Evolutionary conservation across 768 basidiomycete genomes (phyloP), one percentile per base, ranked within the genome.

Genomic region (Rhizopogon sp.): DNA sequence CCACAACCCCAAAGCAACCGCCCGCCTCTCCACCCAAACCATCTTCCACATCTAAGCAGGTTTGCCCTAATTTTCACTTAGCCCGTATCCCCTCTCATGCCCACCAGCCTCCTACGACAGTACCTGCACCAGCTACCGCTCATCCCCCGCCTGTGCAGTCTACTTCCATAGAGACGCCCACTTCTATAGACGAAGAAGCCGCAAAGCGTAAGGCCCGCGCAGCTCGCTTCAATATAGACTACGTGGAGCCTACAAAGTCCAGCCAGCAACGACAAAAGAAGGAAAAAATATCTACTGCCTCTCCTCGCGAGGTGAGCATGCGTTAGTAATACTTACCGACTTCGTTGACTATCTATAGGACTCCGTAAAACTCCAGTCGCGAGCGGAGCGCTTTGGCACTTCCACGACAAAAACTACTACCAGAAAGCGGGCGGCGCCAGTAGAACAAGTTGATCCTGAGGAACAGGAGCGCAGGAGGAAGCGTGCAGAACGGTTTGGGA

Each of bases 211-310:
- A 72, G 63, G 72, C 76, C 42, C 81, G 87, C 41, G 86, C 87
- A 5, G 83, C 75, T 16, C 81, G 87, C n/a, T 88, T 89, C 59
- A 84, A 84, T 33, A 82, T 85, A n/a, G 79, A 84, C 3, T 62
- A 85, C 7, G 79, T 85, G 8, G 74, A 74, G 46, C 75, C 79
- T 28, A 55, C 64, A 5, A 57, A 66, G 44, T 50, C 72, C 58
- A 66, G 69, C 46, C 52, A 64, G 40, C 59, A 66, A 53, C 59
- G 62, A 5, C 49, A 56, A 2, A 66, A 61, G 52, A 56, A 62
- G 14, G 44, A 25, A 5, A 56, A 51, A 44, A 41, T 52, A 40
- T 43, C 40, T 40, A 66, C 70, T 17, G 70, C 75, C 59, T 53
- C 74, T 55, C 6, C 66, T 55, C 44, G 22, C 13, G 52, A 37